Percentiles rank a stretch among this genome's conserved stretches.
These are phyloP conservation scores for Akanthomyces uredinophilus DNA, from an alignment of 2,329 filamentous ascomycete species.

Conservation along the genomic window DNA sequence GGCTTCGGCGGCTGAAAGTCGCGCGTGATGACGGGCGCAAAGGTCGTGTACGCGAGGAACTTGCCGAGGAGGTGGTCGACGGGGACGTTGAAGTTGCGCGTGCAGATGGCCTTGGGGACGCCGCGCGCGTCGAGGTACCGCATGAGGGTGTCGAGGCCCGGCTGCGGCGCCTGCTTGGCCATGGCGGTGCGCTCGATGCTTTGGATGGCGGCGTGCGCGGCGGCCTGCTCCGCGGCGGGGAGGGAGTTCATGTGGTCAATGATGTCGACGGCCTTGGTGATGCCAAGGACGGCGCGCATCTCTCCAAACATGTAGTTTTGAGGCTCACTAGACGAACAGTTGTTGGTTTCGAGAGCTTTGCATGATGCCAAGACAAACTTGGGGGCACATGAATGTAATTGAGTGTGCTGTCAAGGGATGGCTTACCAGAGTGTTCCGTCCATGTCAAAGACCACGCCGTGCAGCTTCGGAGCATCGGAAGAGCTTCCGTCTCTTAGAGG, in stretches of 20 bases:
- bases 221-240: conserved; percentile 51
- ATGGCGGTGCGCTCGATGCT: conserved; percentile 78
- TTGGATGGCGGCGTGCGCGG: conserved; percentile 69
- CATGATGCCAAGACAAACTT: no score
- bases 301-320: conserved; percentile 94
- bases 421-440: conserved; percentile 89
- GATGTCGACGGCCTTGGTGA: conserved; percentile 72
- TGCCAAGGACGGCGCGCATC: conserved; percentile 73
- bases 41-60: conserved; percentile 63
- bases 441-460: conserved; percentile 79
- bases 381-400: no score
- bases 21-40: conserved; percentile 76
- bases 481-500: conserved; percentile 42
- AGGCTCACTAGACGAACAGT: conserved; percentile 59
- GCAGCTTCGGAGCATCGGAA: conserved; percentile 40
- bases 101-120: conserved; percentile 81
- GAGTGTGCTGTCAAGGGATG: background rate
- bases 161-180: conserved; percentile 72
- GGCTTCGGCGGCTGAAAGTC: conserved; percentile 83
- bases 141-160: conserved; percentile 75
- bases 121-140: conserved; percentile 58
- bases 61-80: conserved; percentile 69
- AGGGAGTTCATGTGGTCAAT: conserved; percentile 80
- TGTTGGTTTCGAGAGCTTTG: background rate
- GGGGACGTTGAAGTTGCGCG: conserved; percentile 83